These are phyloP conservation scores for Phytomonas sp. DNA, from an alignment of 208 protist species.

Conservation along the genomic window DNA sequence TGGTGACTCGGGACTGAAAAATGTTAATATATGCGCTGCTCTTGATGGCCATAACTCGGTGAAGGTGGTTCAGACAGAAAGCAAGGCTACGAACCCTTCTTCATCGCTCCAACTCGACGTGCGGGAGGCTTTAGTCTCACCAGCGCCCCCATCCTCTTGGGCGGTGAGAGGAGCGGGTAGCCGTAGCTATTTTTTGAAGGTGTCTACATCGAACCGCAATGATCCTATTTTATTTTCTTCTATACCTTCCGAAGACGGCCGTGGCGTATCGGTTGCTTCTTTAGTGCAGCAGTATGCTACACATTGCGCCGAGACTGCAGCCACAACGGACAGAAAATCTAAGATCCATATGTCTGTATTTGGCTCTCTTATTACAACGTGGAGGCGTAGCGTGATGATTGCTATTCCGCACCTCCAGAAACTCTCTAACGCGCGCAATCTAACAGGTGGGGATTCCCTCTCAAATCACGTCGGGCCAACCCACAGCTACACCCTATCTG, in stretches of 20 bases:
- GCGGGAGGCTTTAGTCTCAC: slow-evolving; percentile 31
- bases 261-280: neutral
- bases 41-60: neutral
- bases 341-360: neutral
- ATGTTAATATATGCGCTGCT: neutral
- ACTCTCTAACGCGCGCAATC: neutral
- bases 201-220: slow-evolving; percentile 1
- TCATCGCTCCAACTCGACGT: slow-evolving; percentile 28
- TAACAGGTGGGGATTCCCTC: neutral
- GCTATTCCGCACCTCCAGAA: slow-evolving; percentile 8
- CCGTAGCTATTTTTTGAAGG: slow-evolving; percentile 12
- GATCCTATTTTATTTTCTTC: neutral
- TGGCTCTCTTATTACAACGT: neutral
- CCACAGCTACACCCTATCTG: neutral
- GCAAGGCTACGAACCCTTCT: neutral
- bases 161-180: slow-evolving; percentile 28
- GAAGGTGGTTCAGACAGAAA: neutral
- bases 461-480: neutral
- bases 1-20: neutral
- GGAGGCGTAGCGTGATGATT: slow-evolving; percentile 14
- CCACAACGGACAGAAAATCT: neutral
- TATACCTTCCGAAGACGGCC: neutral
- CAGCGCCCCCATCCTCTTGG: slow-evolving; percentile 31
- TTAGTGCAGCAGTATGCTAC: neutral
- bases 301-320: neutral